A percentile compares a stretch with the other conserved stretches of the same genome.
phyloP scores from a whole-genome alignment of 805 yeast genomes.

The Pichia membranifaciens region DNA sequence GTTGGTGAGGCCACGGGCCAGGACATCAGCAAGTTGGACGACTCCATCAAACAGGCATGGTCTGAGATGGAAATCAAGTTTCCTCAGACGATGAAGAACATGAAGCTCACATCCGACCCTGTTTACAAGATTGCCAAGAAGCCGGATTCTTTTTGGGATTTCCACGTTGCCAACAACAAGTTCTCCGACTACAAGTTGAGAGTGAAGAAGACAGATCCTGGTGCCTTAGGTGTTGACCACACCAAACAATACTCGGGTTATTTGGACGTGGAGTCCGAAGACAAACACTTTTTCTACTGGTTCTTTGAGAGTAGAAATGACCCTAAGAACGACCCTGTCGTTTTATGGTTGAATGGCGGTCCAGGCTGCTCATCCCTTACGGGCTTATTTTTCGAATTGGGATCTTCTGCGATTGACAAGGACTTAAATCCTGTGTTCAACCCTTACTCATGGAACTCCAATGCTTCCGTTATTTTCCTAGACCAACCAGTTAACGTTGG shows the following conservation, averaged over 20 bases:
- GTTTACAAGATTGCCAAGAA: slow-evolving; percentile 33
- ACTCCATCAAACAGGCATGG: slow-evolving; percentile 51
- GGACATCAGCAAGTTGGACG: slow-evolving; percentile 43
- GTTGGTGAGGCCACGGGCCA: slow-evolving; percentile 49
- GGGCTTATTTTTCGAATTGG: slow-evolving; percentile 86
- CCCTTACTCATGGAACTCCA: slow-evolving; percentile 85
- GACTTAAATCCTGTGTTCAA: slow-evolving; percentile 66
- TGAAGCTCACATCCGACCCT: slow-evolving; percentile 48
- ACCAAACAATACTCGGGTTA: slow-evolving; percentile 74
- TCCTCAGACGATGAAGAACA: slow-evolving; percentile 48
- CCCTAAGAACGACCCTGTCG: slow-evolving; percentile 78
- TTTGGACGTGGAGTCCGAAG: slow-evolving; percentile 59
- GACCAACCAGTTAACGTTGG: slow-evolving; percentile 96
- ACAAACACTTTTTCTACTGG: slow-evolving; percentile 90
- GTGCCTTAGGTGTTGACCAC: slow-evolving; percentile 49
- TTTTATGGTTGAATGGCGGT: slow-evolving; percentile 90
- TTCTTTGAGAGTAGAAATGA: slow-evolving; percentile 87
- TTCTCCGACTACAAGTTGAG: slow-evolving; percentile 44
- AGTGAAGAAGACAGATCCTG: slow-evolving; percentile 43
- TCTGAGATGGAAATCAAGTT: slow-evolving; percentile 54
- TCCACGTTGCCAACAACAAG: slow-evolving; percentile 29
- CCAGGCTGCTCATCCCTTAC: slow-evolving; percentile 94
- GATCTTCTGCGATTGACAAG: slow-evolving; percentile 71
- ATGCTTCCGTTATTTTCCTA: slow-evolving; percentile 83
- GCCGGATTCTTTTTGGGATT: slow-evolving; percentile 32